A percentile compares a stretch with the other conserved stretches of the same genome.
Conservation (phyloP, 352 stramenopile genomes). For the Thalassiosira hispida region DNA sequence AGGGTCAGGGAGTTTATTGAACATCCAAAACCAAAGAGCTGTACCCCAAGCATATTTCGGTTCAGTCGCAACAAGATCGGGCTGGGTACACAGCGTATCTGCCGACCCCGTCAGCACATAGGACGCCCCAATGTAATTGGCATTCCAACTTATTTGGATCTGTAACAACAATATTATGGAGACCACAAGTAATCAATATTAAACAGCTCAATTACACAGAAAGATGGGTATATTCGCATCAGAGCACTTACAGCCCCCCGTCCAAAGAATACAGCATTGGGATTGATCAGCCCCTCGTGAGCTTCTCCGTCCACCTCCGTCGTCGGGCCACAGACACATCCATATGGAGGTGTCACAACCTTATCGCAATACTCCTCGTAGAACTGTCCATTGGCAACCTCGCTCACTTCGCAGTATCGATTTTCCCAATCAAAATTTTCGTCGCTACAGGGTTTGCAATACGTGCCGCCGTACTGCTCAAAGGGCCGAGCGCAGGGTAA, state of each 20-base stretch:
- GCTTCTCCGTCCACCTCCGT: slow-evolving; percentile 29
- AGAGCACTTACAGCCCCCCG: no score
- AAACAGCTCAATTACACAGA: no score
- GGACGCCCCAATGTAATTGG: slow-evolving; percentile 48
- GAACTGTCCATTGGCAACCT: slow-evolving; percentile 38
- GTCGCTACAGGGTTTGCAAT: slow-evolving; percentile 53
- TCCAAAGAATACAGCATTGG: slow-evolving; percentile 52
- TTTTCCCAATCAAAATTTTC: slow-evolving; percentile 55
- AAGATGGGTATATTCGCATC: no score
- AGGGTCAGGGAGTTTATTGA: slow-evolving; percentile 19
- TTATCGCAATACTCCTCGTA: slow-evolving; percentile 62
- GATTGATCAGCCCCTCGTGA: slow-evolving; percentile 36
- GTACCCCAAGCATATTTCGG: slow-evolving; percentile 54
- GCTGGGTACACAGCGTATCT: slow-evolving; percentile 43
- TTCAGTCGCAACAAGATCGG: slow-evolving; percentile 50
- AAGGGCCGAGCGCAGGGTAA: slow-evolving; percentile 30
- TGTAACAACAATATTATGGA: no score
- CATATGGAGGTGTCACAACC: slow-evolving; percentile 41
- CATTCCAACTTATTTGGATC: slow-evolving; percentile 51
- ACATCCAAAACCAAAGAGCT: slow-evolving; percentile 57
- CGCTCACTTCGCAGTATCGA: slow-evolving; percentile 38
- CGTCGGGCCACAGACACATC: slow-evolving; percentile 50
- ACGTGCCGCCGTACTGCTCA: slow-evolving; percentile 35
- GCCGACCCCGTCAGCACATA: slow-evolving; percentile 33
- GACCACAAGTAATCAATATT: no score